Evolutionary conservation across 1,284 basidiomycete species (phyloP).

Genomic region (Gymnopus androsaceus): DNA sequence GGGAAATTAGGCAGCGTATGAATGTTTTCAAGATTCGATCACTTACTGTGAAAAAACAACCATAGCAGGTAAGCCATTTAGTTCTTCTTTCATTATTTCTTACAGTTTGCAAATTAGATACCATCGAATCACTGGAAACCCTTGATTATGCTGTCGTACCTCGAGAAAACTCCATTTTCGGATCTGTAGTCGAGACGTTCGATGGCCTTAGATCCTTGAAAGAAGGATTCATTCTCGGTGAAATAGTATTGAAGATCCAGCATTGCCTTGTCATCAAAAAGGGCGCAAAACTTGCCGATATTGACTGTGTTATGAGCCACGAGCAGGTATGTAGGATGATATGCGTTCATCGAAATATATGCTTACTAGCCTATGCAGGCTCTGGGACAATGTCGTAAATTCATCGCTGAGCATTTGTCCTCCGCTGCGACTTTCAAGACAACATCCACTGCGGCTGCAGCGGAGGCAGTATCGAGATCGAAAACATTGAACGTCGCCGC

Average conservation of each 20-base stretch:
- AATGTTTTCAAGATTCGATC: slow-evolving; percentile 53
- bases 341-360: slow-evolving; percentile 1
- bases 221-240: slow-evolving; percentile 59
- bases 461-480: slow-evolving; percentile 46
- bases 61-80: slow-evolving; percentile 51
- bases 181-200: slow-evolving; percentile 74
- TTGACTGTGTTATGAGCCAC: slow-evolving; percentile 66
- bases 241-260: slow-evolving; percentile 58
- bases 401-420: slow-evolving; percentile 56
- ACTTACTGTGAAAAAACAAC: slow-evolving; percentile 53
- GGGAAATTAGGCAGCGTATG: slow-evolving; percentile 68
- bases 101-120: slow-evolving; percentile 40
- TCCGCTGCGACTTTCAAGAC: slow-evolving; percentile 51
- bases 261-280: slow-evolving; percentile 65
- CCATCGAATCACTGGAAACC: slow-evolving; percentile 51
- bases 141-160: slow-evolving; percentile 61
- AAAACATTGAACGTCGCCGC: slow-evolving; percentile 56
- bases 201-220: slow-evolving; percentile 52
- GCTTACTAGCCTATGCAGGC: slow-evolving; percentile 59
- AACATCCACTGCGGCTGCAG: slow-evolving; percentile 71
- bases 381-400: slow-evolving; percentile 71
- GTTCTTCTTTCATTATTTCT: neutral
- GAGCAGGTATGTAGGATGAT: slow-evolving; percentile 59
- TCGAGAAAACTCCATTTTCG: slow-evolving; percentile 76
- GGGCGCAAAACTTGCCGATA: slow-evolving; percentile 53